Evolutionary conservation across 148 eudicot genomes (phyloP).

Genomic region (Rhododendron williamsianum): DNA sequence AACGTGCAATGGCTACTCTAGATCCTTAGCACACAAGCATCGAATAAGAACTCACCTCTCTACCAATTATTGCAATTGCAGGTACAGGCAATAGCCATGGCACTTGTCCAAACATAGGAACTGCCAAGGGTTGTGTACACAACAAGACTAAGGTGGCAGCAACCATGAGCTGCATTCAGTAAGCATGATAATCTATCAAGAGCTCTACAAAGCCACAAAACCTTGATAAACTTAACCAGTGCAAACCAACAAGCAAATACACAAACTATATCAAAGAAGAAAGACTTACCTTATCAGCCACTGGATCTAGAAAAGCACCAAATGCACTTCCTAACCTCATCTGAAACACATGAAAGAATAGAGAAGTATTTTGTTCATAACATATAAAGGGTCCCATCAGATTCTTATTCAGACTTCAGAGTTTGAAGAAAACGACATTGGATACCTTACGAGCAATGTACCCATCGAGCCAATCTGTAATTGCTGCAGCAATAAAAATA

Average conservation of each 20-base stretch:
- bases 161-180: constrained; percentile 87
- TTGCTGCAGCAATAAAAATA: constrained; percentile 81
- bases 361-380: neutral
- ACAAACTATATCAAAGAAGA: neutral
- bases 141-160: constrained; percentile 88
- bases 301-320: constrained; percentile 99
- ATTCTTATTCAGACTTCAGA: neutral
- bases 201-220: neutral
- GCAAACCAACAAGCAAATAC: neutral
- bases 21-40: neutral
- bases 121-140: constrained; percentile 79
- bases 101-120: constrained; percentile 51
- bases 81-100: constrained; percentile 88
- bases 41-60: constrained; percentile 60
- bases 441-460: constrained; percentile 89
- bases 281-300: constrained; percentile 83
- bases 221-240: constrained; percentile 2
- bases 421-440: neutral
- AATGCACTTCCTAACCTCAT: constrained; percentile 79
- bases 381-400: neutral
- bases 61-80: constrained; percentile 86
- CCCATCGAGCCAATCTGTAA: constrained; percentile 99
- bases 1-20: neutral
- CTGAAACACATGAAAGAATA: constrained; percentile 38
- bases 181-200: constrained; percentile 25